Percentiles rank a stretch among this genome's conserved stretches.
Evolutionary conservation across 2,329 filamentous ascomycete genomes (phyloP).

Genomic region (Harringtonia aguacate): DNA sequence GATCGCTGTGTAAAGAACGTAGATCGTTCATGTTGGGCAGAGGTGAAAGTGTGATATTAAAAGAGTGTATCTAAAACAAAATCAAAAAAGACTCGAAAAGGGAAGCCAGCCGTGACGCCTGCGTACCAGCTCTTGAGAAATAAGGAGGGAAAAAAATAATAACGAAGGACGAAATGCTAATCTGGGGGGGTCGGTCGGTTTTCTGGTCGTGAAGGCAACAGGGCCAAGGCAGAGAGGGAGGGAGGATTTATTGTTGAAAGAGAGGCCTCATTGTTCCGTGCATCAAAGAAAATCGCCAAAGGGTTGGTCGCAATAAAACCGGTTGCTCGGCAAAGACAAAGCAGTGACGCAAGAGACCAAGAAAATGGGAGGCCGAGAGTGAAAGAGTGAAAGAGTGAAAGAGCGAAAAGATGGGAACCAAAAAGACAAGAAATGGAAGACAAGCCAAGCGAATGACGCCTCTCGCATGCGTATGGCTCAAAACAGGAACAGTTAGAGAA

Average conservation of each 20-base stretch:
- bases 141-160: too few species aligned
- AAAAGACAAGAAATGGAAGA: not conserved
- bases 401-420: not conserved
- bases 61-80: not conserved
- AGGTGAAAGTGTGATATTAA: too few species aligned
- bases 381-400: conserved; percentile 3
- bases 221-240: not conserved
- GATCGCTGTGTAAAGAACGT: conserved; percentile 10
- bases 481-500: conserved; percentile 6
- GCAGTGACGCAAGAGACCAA: conserved; percentile 1
- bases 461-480: not conserved
- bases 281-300: not conserved
- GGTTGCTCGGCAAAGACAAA: conserved; percentile 2
- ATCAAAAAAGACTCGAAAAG: not conserved
- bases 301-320: not conserved
- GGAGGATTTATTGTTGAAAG: not conserved
- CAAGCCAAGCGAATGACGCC: not conserved
- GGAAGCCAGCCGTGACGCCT: not conserved
- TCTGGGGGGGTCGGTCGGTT: too few species aligned
- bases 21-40: conserved; percentile 16
- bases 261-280: conserved; percentile 1
- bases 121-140: too few species aligned
- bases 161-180: too few species aligned
- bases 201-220: too few species aligned
- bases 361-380: too few species aligned